phyloP scores from a whole-genome alignment of 1,139 yeast genomes.

The Blastobotrys illinoisensis region DNA sequence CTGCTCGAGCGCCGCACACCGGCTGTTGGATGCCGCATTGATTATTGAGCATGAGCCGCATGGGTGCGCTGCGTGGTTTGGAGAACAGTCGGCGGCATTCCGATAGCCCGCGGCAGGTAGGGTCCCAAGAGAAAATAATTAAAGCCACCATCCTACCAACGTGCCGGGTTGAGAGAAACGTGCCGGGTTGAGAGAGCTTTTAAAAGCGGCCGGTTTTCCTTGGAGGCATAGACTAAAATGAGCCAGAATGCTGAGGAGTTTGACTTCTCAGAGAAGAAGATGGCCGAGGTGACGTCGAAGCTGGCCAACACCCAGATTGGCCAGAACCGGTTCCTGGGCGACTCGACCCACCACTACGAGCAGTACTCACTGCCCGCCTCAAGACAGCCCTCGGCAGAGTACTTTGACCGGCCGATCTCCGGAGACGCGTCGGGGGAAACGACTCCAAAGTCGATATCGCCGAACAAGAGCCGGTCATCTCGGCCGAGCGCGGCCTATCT shows the following conservation, averaged over 20 bases:
- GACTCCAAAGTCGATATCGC: constrained; percentile 9
- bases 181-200: neutral
- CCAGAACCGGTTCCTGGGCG: constrained; percentile 27
- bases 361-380: constrained; percentile 31
- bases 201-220: no score
- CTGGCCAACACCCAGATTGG: constrained; percentile 19
- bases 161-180: neutral
- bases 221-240: neutral
- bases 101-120: neutral
- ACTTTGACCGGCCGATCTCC: constrained; percentile 7
- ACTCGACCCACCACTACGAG: constrained; percentile 29
- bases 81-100: neutral
- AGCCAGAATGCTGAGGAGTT: neutral
- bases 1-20: no score
- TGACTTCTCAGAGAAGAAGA: neutral
- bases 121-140: neutral
- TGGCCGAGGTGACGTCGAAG: constrained; percentile 8
- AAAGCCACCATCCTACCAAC: neutral
- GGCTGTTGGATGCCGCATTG: no score
- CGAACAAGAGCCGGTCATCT: constrained; percentile 2
- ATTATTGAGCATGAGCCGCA: neutral
- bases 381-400: constrained; percentile 21
- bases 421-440: constrained; percentile 6
- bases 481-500: constrained; percentile 14
- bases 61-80: neutral